Conservation (phyloP, 139 green algal genomes). For the Haematococcus lacustris region DNA sequence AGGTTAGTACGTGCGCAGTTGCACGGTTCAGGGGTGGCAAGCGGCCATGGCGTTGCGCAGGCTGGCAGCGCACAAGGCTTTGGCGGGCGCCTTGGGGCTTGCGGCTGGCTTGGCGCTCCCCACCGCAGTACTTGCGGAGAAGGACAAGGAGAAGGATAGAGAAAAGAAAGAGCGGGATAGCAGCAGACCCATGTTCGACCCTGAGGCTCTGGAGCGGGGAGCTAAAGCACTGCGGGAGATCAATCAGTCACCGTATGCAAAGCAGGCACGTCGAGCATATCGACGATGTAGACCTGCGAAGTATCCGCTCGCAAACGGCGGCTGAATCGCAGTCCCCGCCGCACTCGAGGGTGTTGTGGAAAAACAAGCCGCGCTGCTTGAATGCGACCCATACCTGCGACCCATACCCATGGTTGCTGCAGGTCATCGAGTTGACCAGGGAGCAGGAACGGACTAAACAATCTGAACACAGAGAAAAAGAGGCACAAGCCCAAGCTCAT, state of each 20-base stretch:
- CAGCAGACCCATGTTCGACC: slow-evolving; percentile 82
- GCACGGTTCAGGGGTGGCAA: neutral
- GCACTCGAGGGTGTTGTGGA: too few species aligned
- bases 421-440: slow-evolving; percentile 85
- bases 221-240: slow-evolving; percentile 96
- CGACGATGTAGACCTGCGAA: too few species aligned
- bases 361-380: too few species aligned
- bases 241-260: slow-evolving; percentile 84
- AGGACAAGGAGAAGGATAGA: slow-evolving; percentile 20
- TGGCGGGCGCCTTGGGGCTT: neutral
- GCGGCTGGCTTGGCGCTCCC: neutral
- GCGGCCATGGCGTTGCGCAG: neutral
- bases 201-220: slow-evolving; percentile 91
- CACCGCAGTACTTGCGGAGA: neutral
- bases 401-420: too few species aligned
- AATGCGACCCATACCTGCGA: too few species aligned
- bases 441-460: slow-evolving; percentile 90
- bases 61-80: too few species aligned
- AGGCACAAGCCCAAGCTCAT: slow-evolving; percentile 58
- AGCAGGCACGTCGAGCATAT: too few species aligned
- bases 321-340: too few species aligned
- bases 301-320: too few species aligned
- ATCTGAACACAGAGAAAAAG: slow-evolving; percentile 64
- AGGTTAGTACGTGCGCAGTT: neutral
- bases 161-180: too few species aligned